These are phyloP conservation scores for Trichomonas gallinae DNA, from an alignment of 208 protist species.

Conservation along the genomic window DNA sequence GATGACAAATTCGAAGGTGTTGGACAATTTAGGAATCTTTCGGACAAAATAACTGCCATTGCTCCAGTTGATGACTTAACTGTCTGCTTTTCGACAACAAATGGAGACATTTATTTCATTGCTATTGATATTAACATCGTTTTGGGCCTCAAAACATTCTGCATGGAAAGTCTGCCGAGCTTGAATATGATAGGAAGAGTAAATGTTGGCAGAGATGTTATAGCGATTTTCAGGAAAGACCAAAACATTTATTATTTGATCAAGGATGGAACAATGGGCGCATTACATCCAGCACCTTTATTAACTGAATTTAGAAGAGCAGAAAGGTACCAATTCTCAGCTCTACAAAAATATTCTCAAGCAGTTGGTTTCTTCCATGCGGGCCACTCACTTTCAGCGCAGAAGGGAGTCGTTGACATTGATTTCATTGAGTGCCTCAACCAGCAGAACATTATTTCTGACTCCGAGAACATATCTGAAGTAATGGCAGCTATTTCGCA, in stretches of 20 bases:
- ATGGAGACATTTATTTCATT: neutral
- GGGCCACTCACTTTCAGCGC: neutral
- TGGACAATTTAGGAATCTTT: neutral
- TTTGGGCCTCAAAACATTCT: neutral
- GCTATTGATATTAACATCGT: neutral
- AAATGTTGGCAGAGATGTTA: neutral
- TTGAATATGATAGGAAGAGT: neutral
- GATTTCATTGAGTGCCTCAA: neutral
- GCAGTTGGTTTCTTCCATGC: neutral
- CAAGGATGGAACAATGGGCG: neutral
- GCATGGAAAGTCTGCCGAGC: neutral
- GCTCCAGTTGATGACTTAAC: neutral
- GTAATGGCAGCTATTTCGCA: neutral
- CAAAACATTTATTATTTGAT: neutral
- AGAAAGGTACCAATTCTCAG: neutral
- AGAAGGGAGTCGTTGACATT: neutral
- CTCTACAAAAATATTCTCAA: neutral
- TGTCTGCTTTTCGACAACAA: neutral
- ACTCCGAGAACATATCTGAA: neutral
- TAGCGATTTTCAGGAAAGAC: neutral
- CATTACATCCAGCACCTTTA: neutral
- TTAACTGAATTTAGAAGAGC: neutral
- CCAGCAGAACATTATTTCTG: neutral
- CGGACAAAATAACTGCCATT: neutral
- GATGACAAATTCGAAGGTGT: neutral